A percentile compares a stretch with the other conserved stretches of the same genome.
phyloP scores from a whole-genome alignment of 257 asterid genomes.

The Ehretia macrophylla region DNA sequence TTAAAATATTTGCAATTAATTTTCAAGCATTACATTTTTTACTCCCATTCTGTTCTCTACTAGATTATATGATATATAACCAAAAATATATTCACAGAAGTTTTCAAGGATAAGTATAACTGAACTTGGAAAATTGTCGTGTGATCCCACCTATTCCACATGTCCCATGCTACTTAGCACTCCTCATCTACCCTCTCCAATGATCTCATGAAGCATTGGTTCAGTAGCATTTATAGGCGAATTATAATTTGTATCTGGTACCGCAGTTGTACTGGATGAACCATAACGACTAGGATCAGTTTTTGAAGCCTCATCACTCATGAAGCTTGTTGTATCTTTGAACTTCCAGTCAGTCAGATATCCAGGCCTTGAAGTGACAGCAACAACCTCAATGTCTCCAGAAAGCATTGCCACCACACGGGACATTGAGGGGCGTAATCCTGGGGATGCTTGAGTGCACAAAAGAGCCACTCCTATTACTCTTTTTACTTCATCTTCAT shows the following conservation, averaged over 20 bases:
- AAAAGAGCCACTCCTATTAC: constrained; percentile 50
- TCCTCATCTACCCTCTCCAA: constrained; percentile 46
- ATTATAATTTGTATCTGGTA: constrained; percentile 5
- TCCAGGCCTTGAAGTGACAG: constrained; percentile 47
- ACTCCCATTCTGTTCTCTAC: too few relatives aligned
- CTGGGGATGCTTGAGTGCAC: constrained; percentile 65
- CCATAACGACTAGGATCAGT: constrained; percentile 8
- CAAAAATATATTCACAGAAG: too few relatives aligned
- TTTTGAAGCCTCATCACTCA: constrained; percentile 15
- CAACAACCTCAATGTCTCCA: constrained; percentile 50
- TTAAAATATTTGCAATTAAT: too few relatives aligned
- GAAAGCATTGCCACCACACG: constrained; percentile 68
- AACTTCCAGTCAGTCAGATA: constrained; percentile 61
- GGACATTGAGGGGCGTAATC: constrained; percentile 54
- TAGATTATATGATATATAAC: too few relatives aligned
- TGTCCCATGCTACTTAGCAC: too few relatives aligned
- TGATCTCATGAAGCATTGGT: constrained; percentile 40
- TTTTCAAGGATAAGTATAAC: too few relatives aligned
- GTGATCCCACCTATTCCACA: too few relatives aligned
- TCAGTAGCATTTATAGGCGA: constrained; percentile 25
- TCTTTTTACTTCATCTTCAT: constrained; percentile 38
- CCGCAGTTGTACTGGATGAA: constrained; percentile 13
- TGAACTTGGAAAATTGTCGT: too few relatives aligned
- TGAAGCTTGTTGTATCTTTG: constrained; percentile 31
- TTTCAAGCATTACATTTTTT: too few relatives aligned